Evolutionary conservation across 495 filamentous ascomycete species (phyloP), one percentile per base, ranked within the genome.

Genomic region (Rusavskia elegans): DNA sequence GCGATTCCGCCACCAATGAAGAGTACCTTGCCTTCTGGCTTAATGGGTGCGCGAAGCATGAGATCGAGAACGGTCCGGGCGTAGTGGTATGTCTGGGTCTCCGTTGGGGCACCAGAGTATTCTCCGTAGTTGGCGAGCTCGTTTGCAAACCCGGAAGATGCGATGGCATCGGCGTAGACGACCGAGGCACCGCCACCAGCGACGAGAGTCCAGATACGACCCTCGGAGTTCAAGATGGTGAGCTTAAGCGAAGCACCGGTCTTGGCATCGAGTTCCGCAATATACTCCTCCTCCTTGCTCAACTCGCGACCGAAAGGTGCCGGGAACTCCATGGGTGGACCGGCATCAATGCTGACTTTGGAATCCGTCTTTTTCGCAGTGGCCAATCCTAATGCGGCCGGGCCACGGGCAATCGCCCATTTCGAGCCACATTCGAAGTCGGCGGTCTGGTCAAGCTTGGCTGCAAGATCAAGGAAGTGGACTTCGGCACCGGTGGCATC

Each of bases 1-100:
- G 92, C 92, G 80, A 99, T 99, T 79, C 92, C 92, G 73, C 92
- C 92, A 68, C 92, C 92, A 60, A 99, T 96, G 78, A 99, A 97
- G 57, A 99, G 81, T 52, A 97, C 84, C 80, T 96, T 96, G 74
- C 93, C 92, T 60, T 96, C 83, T 48, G 85, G 78, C 69, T 79
- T 76, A 56, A 76, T 72, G 48, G 93, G 90, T 36, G 89, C 83
- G 57, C 93, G 86, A 51, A 99, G 84, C 92, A 99, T 95, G 54
- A 99, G 79, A 66, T 99, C 92, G 49, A 99, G 75, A 55, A 99
- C 87, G 32, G 92, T 99, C 56, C 84, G 82, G 55, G 92, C 89
- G 71, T 98, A 98, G 78, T 96, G 87, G 78, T 83, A 97, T 52
- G 92, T 97, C 71, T 99, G 92, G 17, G 86, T 89, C 81, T 97